phyloP scores from a whole-genome alignment of 176 grass and related monocot species.

The Rhynchospora tenuis region DNA sequence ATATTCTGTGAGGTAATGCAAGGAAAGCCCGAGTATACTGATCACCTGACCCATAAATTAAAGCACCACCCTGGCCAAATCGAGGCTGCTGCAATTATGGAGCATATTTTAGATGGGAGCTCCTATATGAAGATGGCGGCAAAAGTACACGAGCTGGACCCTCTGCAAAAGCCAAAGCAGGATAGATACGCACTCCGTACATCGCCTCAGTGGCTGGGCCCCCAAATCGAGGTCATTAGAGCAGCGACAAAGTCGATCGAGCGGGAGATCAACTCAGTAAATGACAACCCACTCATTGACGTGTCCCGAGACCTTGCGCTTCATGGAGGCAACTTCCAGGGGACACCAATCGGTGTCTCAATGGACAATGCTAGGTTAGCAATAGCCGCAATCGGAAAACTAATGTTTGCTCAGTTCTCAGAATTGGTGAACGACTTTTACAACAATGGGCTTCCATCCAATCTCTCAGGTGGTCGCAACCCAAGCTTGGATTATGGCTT shows the following conservation, averaged over 20 bases:
- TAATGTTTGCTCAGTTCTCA: constrained; percentile 91
- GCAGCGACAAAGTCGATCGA: constrained; percentile 88
- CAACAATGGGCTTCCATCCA: constrained; percentile 91
- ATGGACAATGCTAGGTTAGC: constrained; percentile 95
- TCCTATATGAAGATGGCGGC: constrained; percentile 79
- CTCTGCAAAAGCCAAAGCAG: constrained; percentile 88
- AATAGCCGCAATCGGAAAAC: constrained; percentile 79
- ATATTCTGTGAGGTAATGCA: constrained; percentile 93
- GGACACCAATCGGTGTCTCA: constrained; percentile 87
- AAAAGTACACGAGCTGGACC: constrained; percentile 80
- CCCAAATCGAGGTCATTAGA: constrained; percentile 85
- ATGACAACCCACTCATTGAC: constrained; percentile 93
- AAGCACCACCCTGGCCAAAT: constrained; percentile 98
- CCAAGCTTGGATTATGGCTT: constrained; percentile 92
- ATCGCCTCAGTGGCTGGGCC: constrained; percentile 89
- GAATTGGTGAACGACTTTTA: constrained; percentile 98
- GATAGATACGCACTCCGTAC: constrained; percentile 91
- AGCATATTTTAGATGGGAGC: constrained; percentile 83
- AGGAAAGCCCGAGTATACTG: constrained; percentile 86
- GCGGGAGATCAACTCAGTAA: constrained; percentile 98
- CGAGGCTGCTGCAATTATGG: constrained; percentile 87
- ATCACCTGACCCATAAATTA: constrained; percentile 88
- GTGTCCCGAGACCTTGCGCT: constrained; percentile 75
- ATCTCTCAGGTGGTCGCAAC: constrained; percentile 80
- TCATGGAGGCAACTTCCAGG: constrained; percentile 95